Base-by-base conservation (phyloP, 148 eudicot genomes). In the Pharnaceum exiguum region DNA sequence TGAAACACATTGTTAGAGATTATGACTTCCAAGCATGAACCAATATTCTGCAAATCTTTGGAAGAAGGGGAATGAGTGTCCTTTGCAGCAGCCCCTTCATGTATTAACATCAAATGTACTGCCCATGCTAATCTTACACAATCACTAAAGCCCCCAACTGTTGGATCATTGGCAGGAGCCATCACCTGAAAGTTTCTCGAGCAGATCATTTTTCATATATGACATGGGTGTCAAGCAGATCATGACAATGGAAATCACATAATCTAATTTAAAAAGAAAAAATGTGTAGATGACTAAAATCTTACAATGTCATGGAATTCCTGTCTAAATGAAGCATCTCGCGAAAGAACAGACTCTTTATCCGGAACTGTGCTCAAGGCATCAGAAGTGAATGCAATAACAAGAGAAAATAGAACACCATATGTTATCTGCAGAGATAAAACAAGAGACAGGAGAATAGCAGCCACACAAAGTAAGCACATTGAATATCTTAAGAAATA, bases 41-140 rank as follows among this genome's bases (percentile, higher is more conserved):
- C 68, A 39, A 81, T 75, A 77, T 74, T 57, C 68, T 67, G 78
- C 59, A 82, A 52, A 44, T 79, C 85, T 36, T 58, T 67, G 42
- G 94, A 75, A 53, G 77, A 61, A 69, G 80, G 36, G 38, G 83
- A 55, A 42, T 55, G 57, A 22, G 73, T 54, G 61, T 83, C 84
- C 69, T 80, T 75, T 26, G 66, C 30, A 55, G 77, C 73, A 52
- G 15, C 30, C 40, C 70, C 87, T 30, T 88, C 96, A 69, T 81
- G 86, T 59, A 78, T 55, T 63, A 83, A 69, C 76, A 88, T 72
- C 63, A 93, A 68, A 78, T 83, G 95, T 24, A 86, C 94, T 59
- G 80, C 78, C 96, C 98, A 93, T 26, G 95, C 90, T 71, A 85
- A 75, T 66, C 94, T 79, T 46, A 88, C 89, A 78, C 90, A 83